phyloP scores from a whole-genome alignment of 768 basidiomycete genomes.

The Leccinellum luteum region DNA sequence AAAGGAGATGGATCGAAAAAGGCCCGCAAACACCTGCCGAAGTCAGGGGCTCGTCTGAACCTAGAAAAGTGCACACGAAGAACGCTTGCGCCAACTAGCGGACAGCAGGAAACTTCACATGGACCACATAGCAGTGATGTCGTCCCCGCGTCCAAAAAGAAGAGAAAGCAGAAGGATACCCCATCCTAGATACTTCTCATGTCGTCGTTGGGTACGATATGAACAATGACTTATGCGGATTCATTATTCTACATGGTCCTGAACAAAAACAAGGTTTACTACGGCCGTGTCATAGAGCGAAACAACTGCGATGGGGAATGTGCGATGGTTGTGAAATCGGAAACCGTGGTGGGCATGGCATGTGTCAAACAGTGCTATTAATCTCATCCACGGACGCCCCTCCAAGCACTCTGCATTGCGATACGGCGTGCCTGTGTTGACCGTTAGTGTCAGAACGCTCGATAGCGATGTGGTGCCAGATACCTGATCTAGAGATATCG shows the following conservation, averaged over 20 bases:
- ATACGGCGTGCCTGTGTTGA: conserved; percentile 68
- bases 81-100: not conserved
- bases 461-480: conserved; percentile 13
- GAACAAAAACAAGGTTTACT: conserved; percentile 12
- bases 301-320: conserved; percentile 11
- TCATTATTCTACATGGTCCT: conserved; percentile 30
- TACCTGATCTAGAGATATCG: conserved; percentile 93
- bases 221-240: conserved; percentile 7
- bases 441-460: conserved; percentile 1
- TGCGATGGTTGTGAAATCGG: not conserved
- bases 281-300: conserved; percentile 6
- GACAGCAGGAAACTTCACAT: conserved; percentile 7
- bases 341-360: conserved; percentile 1
- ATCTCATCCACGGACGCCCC: conserved; percentile 56
- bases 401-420: conserved; percentile 89
- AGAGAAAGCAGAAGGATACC: conserved; percentile 21
- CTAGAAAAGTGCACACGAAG: not conserved
- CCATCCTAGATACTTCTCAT: conserved; percentile 3
- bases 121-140: not conserved
- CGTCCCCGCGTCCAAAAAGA: conserved; percentile 15
- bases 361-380: conserved; percentile 5
- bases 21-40: conserved; percentile 7
- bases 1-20: conserved; percentile 4
- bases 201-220: not conserved
- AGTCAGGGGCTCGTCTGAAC: conserved; percentile 1